phyloP scores from a whole-genome alignment of 2,329 filamentous ascomycete genomes.

The Fusarium compactum region DNA sequence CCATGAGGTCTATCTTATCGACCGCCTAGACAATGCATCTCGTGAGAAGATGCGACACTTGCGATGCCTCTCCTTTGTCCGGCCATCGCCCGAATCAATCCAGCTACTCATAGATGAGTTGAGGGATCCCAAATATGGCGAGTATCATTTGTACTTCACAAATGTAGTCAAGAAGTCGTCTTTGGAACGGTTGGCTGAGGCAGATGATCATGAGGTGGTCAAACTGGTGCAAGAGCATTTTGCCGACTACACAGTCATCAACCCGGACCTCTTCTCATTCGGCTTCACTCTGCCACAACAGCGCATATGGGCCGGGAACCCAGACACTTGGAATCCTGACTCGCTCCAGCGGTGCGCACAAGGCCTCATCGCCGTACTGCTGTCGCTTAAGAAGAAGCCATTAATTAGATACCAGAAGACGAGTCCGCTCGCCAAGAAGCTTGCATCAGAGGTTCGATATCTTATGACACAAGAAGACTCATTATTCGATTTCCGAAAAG shows the following conservation, averaged over 20 bases:
- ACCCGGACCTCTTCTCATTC: slow-evolving; percentile 90
- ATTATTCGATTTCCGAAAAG: slow-evolving; percentile 93
- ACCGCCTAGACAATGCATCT: slow-evolving; percentile 88
- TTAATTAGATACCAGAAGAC: slow-evolving; percentile 94
- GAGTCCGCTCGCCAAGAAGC: slow-evolving; percentile 89
- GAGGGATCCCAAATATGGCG: slow-evolving; percentile 94
- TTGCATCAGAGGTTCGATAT: slow-evolving; percentile 92
- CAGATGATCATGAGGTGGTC: slow-evolving; percentile 97
- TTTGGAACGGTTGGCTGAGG: slow-evolving; percentile 91
- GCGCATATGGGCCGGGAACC: slow-evolving; percentile 82
- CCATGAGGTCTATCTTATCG: slow-evolving; percentile 97
- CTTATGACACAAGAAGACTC: slow-evolving; percentile 95
- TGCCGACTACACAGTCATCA: slow-evolving; percentile 94
- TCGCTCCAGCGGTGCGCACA: slow-evolving; percentile 88
- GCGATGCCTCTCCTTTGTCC: slow-evolving; percentile 90
- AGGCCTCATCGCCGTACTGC: slow-evolving; percentile 83
- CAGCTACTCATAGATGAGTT: slow-evolving; percentile 95
- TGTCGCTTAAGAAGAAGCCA: slow-evolving; percentile 96
- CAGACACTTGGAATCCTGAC: slow-evolving; percentile 93
- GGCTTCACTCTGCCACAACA: slow-evolving; percentile 78
- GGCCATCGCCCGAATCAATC: slow-evolving; percentile 91
- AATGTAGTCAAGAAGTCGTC: slow-evolving; percentile 98
- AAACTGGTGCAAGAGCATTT: slow-evolving; percentile 96
- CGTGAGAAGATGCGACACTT: slow-evolving; percentile 99
- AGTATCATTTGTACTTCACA: slow-evolving; percentile 97